Evolutionary conservation across 2,329 filamentous ascomycete genomes (phyloP).

Genomic region (Phialophora expanda): DNA sequence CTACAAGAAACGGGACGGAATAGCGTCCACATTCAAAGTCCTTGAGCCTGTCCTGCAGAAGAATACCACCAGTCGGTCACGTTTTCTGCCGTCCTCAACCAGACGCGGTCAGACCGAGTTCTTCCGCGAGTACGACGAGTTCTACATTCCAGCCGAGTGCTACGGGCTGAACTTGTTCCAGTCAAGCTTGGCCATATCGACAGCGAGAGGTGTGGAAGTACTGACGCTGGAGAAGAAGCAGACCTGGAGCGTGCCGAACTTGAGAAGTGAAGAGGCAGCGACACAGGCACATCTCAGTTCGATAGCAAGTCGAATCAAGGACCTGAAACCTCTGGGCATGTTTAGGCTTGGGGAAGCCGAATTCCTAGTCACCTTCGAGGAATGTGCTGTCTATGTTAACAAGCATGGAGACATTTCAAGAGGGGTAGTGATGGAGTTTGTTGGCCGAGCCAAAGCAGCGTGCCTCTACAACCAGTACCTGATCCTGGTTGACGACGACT

Average conservation of each 20-base stretch:
- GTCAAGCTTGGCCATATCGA: constrained; percentile 88
- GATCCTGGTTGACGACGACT: constrained; percentile 91
- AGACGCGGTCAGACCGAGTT: constrained; percentile 81
- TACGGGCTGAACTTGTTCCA: constrained; percentile 96
- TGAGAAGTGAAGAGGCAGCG: constrained; percentile 66
- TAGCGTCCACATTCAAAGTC: constrained; percentile 93
- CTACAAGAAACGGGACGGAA: constrained; percentile 93
- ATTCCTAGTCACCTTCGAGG: constrained; percentile 91
- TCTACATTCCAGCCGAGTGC: constrained; percentile 95
- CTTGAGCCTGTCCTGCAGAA: constrained; percentile 96
- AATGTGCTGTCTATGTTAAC: constrained; percentile 97
- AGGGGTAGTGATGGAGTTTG: constrained; percentile 97
- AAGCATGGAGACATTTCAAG: constrained; percentile 96
- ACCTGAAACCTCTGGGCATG: constrained; percentile 90
- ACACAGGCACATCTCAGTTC: constrained; percentile 70
- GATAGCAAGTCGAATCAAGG: constrained; percentile 81
- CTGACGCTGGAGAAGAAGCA: constrained; percentile 97
- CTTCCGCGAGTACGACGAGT: constrained; percentile 98
- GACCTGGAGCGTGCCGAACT: constrained; percentile 88
- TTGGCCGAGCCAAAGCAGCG: constrained; percentile 85
- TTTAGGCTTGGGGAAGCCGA: constrained; percentile 91
- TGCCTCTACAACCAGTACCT: constrained; percentile 92
- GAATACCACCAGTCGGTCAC: constrained; percentile 79
- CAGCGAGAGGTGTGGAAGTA: constrained; percentile 90
- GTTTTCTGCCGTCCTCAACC: constrained; percentile 63